Evolutionary conservation across 495 filamentous ascomycete species (phyloP).

Genomic region (Polyplosphaeria fusca): DNA sequence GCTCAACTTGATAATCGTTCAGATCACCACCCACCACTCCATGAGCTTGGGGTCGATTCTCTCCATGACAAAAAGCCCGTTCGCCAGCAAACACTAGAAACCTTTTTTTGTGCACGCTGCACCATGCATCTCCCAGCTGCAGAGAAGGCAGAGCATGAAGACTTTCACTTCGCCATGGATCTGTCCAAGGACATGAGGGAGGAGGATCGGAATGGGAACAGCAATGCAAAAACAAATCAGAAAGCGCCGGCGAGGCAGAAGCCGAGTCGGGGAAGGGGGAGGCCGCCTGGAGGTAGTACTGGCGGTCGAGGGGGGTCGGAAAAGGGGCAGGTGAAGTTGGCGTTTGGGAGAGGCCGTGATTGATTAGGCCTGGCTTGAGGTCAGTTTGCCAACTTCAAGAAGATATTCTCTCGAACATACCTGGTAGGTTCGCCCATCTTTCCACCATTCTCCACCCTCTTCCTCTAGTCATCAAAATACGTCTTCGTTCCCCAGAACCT

Average conservation of each 20-base stretch:
- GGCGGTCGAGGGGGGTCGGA: conserved; percentile 18
- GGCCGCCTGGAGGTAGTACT: conserved; percentile 13
- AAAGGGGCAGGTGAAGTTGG: conserved; percentile 40
- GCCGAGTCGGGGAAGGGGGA: conserved; percentile 25
- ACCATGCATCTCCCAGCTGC: conserved; percentile 51
- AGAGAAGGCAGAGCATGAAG: conserved; percentile 73
- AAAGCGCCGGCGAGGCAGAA: conserved; percentile 12
- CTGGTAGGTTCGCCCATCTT: too few relatives aligned
- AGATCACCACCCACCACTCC: not conserved
- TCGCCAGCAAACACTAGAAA: conserved; percentile 43
- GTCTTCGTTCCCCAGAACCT: too few relatives aligned
- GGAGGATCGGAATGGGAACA: conserved; percentile 43
- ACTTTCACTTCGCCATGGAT: conserved; percentile 95
- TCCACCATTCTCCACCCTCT: too few relatives aligned
- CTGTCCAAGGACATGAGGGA: conserved; percentile 74
- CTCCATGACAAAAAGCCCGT: not conserved
- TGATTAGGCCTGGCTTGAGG: too few relatives aligned
- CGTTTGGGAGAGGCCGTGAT: conserved; percentile 41
- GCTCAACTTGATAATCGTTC: conserved; percentile 1
- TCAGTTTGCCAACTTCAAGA: too few relatives aligned
- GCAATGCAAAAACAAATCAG: not conserved
- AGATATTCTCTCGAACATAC: too few relatives aligned
- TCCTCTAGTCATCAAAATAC: too few relatives aligned
- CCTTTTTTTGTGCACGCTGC: conserved; percentile 66
- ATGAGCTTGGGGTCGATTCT: not conserved